A percentile compares a stretch with the other conserved stretches of the same genome.
These are phyloP conservation scores for Cucurbita argyrosperma DNA, from an alignment of 306 rosid species.

Conservation along the genomic window DNA sequence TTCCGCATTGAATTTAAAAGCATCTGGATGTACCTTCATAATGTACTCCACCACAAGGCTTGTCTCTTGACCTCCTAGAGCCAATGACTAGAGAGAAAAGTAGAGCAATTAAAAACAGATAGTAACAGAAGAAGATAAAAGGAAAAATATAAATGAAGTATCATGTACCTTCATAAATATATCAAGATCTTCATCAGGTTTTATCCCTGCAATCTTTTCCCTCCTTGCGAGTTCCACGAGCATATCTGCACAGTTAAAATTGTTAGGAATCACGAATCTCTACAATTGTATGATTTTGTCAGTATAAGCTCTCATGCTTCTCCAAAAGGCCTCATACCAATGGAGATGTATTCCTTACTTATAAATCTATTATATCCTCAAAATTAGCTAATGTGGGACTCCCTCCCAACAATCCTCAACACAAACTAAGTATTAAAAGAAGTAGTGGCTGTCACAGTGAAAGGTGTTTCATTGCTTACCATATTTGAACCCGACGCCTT, in stretches of 20 bases:
- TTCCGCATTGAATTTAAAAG: slow-evolving; percentile 3
- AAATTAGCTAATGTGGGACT: too few species aligned
- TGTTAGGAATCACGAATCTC: too few species aligned
- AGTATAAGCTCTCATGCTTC: too few species aligned
- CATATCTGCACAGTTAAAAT: slow-evolving; percentile 48
- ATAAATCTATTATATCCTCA: too few species aligned
- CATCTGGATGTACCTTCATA: slow-evolving; percentile 69
- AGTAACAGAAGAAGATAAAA: background rate
- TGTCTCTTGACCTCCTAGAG: slow-evolving; percentile 85
- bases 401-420: too few species aligned
- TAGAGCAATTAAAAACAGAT: background rate
- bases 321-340: too few species aligned
- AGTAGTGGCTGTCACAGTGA: background rate
- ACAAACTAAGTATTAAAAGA: slow-evolving; percentile 11
- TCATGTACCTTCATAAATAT: slow-evolving; percentile 75
- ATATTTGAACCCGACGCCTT: slow-evolving; percentile 81
- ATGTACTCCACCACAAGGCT: slow-evolving; percentile 78
- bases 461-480: slow-evolving; percentile 31
- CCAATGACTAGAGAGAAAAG: slow-evolving; percentile 53
- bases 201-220: slow-evolving; percentile 83
- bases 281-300: too few species aligned
- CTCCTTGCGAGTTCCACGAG: slow-evolving; percentile 90
- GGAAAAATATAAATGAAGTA: slow-evolving; percentile 1
- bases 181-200: slow-evolving; percentile 95
- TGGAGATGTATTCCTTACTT: too few species aligned